Evolutionary conservation across 257 asterid species (phyloP), one percentile per base, ranked within the genome.

Genomic region (Ligustrum vulgare): DNA sequence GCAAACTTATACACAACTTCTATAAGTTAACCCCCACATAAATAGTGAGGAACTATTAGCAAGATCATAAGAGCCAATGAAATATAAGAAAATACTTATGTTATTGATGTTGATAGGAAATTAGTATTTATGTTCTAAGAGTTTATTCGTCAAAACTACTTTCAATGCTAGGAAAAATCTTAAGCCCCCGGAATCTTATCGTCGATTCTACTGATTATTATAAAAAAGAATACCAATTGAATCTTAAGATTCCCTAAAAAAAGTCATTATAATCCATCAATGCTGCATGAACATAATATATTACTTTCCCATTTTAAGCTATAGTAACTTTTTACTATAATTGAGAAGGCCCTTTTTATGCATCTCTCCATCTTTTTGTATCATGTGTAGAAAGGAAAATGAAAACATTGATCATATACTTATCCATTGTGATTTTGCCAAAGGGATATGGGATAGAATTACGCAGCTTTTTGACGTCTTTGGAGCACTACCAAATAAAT

Each of bases 31-130:
- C 16, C 11, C 11, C 49, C 49, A 41, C 15, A 41, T 63, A 63
- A 15, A 9, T 25, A 60, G 71, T 64, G 34, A 33, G 28, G 36
- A 45, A 13, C 56, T 45, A 45, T 33, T 20, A 56, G 34, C 68
- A 72, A 34, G 76, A 72, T n/a, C 1, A 11, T 23, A 43, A 34
- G n/a, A 16, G 65, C 64, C 64, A 16, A 72, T 45, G 56, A 45
- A 4, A 13, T 45, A 45, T 45, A 45, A 45, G 7, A 18, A 64
- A 64, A 41, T 16, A 32, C 36, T 41, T 2, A 10, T 41, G 16
- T 66, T 34, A 34, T 6, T 45, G 15, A 32, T 66, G 28, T 39
- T 8, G 16, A 33, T 33, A 66, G 13, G 22, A 13, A 66, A 32
- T 34, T 3, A 37, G 2, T 43, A 18, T 45, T 22, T 25, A 28